phyloP scores from a whole-genome alignment of 192 early-diverging fungal genomes.

The Coemansia brasiliensis region DNA sequence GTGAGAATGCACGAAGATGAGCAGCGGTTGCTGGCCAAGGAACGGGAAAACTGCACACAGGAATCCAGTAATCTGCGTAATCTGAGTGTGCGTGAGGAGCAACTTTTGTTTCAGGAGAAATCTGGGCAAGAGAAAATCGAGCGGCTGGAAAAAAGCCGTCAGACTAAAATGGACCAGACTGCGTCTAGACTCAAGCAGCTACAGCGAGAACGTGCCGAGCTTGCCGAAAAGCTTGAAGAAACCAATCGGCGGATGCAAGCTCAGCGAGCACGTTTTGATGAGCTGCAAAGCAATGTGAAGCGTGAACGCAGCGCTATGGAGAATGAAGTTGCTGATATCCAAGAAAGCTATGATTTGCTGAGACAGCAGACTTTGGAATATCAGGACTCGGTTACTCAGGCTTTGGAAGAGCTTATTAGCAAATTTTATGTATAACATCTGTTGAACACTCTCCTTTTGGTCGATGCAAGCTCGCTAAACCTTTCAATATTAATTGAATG shows the following conservation, averaged over 20 bases:
- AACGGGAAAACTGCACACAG: slow-evolving; percentile 21
- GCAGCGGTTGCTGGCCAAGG: slow-evolving; percentile 26
- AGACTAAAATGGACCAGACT: slow-evolving; percentile 36
- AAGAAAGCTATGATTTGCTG: slow-evolving; percentile 37
- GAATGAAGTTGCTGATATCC: slow-evolving; percentile 30
- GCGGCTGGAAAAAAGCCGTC: slow-evolving; percentile 33
- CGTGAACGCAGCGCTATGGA: slow-evolving; percentile 37
- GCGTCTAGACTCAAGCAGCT: slow-evolving; percentile 18
- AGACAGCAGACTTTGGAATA: slow-evolving; percentile 51
- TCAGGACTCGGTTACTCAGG: slow-evolving; percentile 50
- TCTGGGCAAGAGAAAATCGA: slow-evolving; percentile 53
- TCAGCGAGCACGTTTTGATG: slow-evolving; percentile 36
- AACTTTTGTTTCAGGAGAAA: slow-evolving; percentile 43
- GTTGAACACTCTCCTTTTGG: not conserved
- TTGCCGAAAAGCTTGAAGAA: slow-evolving; percentile 30
- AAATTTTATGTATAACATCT: slow-evolving; percentile 26
- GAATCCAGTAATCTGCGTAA: slow-evolving; percentile 27
- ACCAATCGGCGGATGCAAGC: slow-evolving; percentile 28
- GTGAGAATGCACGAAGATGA: slow-evolving; percentile 56
- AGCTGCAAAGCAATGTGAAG: slow-evolving; percentile 29
- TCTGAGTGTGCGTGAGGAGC: slow-evolving; percentile 41
- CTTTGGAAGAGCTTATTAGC: slow-evolving; percentile 44
- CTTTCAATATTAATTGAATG: too few species aligned
- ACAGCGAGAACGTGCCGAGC: slow-evolving; percentile 37
- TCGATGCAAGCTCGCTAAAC: too few species aligned